Evolutionary conservation across 2,329 filamentous ascomycete genomes (phyloP), one percentile per base, ranked within the genome.

Genomic region (Phialophora macrospora): DNA sequence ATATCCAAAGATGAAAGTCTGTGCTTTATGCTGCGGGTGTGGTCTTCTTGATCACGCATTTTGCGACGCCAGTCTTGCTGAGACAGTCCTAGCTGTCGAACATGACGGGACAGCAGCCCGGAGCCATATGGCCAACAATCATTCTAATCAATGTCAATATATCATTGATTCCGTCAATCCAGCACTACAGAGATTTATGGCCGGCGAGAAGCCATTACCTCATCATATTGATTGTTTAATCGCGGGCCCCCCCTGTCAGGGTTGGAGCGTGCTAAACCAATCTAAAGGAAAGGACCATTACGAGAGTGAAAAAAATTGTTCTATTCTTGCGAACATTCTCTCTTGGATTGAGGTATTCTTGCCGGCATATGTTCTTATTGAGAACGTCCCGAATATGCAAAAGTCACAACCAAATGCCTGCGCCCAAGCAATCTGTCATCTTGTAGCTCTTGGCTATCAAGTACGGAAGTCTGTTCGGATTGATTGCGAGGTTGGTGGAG

Each of bases 401-500:
- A 82, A 78, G 55, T 80, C 79, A 20, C 79, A 14, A 6, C 77
- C 89, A 22, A 90, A 91, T 64, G 85, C 91, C 0, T 87, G 93
- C 59, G 88, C 87, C 1, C 90, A 93, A 70, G 80, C 95, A 0
- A 81, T 95, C 9, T 90, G 89, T 68, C 83, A 87, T 0, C 78
- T 95, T 0, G 88, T 94, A 0, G 90, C 88, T 0, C 81, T 95
- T 68, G 91, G 91, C 0, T 96, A 95, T 70, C 91, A 96, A 73
- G 80, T 87, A 0, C 85, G 89, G 48, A 83, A 91, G 44, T 86
- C 88, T 63, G 80, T 89, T 0, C 79, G 91, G 22, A 90, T 93
- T 69, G 85, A 90, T 0, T 92, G 89, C 82, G 85, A 84, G 0
- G 87, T 85, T 68, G 90, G 90, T 0, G 86, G 87, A 1, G 79